Percentiles rank a stretch among this genome's conserved stretches.
Conservation (phyloP, 2,329 filamentous ascomycete genomes). For the Penicillium rolfsii region DNA sequence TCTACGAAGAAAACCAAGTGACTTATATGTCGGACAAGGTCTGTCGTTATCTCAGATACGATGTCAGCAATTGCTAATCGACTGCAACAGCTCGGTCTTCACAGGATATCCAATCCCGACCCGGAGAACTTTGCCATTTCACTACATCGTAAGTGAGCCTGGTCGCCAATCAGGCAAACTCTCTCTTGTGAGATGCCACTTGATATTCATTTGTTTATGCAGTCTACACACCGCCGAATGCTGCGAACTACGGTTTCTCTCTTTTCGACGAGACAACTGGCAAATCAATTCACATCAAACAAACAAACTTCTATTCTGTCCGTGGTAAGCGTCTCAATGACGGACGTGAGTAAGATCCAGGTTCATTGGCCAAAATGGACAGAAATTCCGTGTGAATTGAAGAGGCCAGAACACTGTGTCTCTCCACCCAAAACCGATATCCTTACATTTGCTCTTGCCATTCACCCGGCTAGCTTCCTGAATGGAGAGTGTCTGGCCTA, state of each 20-base stretch:
- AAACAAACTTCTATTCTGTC: slow-evolving; percentile 73
- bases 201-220: slow-evolving; percentile 5
- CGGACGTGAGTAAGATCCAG: slow-evolving; percentile 6
- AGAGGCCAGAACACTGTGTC: background rate
- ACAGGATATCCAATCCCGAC: slow-evolving; percentile 77
- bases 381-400: no score
- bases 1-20: slow-evolving; percentile 71
- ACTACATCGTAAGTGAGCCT: slow-evolving; percentile 65
- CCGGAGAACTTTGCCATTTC: slow-evolving; percentile 76
- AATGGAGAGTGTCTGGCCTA: no score
- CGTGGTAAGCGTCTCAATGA: slow-evolving; percentile 44
- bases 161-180: background rate
- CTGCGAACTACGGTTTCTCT: slow-evolving; percentile 77
- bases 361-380: background rate
- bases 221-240: slow-evolving; percentile 88
- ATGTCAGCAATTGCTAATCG: slow-evolving; percentile 4
- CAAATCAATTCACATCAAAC: slow-evolving; percentile 69
- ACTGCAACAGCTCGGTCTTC: slow-evolving; percentile 69
- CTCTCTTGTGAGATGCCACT: background rate
- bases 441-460: background rate
- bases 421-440: background rate
- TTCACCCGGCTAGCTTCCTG: background rate
- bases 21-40: slow-evolving; percentile 85
- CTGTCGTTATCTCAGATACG: slow-evolving; percentile 15
- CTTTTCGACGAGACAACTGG: slow-evolving; percentile 80